Evolutionary conservation across 768 basidiomycete genomes (phyloP), one percentile per base, ranked within the genome.

Genomic region (Trametes cinnabarina): DNA sequence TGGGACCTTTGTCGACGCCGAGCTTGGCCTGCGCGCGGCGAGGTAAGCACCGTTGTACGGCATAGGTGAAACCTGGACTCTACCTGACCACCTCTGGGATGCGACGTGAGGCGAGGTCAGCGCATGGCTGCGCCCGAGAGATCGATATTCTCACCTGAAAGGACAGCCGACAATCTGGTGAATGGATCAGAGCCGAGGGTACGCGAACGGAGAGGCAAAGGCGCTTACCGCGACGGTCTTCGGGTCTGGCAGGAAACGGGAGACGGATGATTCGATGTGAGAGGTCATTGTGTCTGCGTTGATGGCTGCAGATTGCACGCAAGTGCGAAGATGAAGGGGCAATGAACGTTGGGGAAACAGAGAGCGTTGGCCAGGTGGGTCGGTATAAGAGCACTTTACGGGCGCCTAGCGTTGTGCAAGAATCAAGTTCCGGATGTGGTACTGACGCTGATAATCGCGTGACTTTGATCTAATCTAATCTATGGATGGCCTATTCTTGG

Each of bases 91-190:
- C 86, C 88, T 63, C 87, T 88, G 52, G 10, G 40, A 51, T 42
- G 47, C 53, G 47, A 55, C 32, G 47, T 51, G 15, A 64, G 30
- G 30, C 25, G 19, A 56, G 48, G 56, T 44, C 55, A 52, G 37
- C 51, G 49, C 47, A 49, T 61, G n/a, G 35, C 34, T 47, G 49
- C 6, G 10, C 20, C 25, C 54, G 35, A 51, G 26, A 17, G 34
- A 42, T 58, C 52, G 56, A 44, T 35, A n/a, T 42, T 43, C 62
- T 76, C 84, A 92, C 94, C 90, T 93, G 81, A 97, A 97, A 15
- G 95, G 95, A 75, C 94, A 97, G 25, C 92, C 94, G 26, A 98
- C 87, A 66, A 98, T 90, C 88, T 94, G 60, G 35, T 47, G 35
- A 35, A 52, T 28, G 57, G 22, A 34, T 30, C 39, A 15, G 37